Evolutionary conservation across 2,329 filamentous ascomycete species (phyloP).

Genomic region (Fusarium incarnatum): DNA sequence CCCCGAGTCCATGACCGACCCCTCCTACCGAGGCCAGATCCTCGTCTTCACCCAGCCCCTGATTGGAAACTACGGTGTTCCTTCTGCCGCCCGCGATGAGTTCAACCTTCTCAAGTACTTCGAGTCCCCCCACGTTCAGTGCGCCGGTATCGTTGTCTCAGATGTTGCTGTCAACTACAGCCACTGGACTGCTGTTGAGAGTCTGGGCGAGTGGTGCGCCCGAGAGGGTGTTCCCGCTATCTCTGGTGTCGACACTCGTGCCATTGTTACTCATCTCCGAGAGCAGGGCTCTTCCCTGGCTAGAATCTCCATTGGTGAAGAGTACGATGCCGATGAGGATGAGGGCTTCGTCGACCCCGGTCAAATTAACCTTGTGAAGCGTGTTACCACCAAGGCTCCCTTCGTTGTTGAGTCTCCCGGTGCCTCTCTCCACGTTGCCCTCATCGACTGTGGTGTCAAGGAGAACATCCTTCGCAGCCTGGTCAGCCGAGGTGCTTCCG

Average conservation of each 20-base stretch:
- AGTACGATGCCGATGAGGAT: slow-evolving; percentile 98
- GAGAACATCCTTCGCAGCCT: slow-evolving; percentile 98
- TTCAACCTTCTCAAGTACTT: slow-evolving; percentile 97
- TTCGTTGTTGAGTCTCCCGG: slow-evolving; percentile 91
- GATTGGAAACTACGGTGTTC: slow-evolving; percentile 98
- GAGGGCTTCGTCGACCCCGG: slow-evolving; percentile 95
- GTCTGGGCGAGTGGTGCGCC: slow-evolving; percentile 91
- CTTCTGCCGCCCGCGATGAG: slow-evolving; percentile 84
- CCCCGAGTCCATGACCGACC: slow-evolving; percentile 92
- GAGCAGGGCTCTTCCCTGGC: slow-evolving; percentile 97
- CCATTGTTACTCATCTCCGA: slow-evolving; percentile 93
- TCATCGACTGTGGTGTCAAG: slow-evolving; percentile 99
- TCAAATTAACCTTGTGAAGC: slow-evolving; percentile 95
- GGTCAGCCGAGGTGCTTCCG: slow-evolving; percentile 88
- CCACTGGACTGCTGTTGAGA: slow-evolving; percentile 98
- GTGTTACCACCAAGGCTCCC: slow-evolving; percentile 96
- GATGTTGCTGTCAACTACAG: slow-evolving; percentile 95
- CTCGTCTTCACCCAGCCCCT: slow-evolving; percentile 97
- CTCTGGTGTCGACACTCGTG: slow-evolving; percentile 95
- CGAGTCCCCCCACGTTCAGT: slow-evolving; percentile 97
- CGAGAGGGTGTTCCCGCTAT: slow-evolving; percentile 96
- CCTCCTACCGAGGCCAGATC: slow-evolving; percentile 92
- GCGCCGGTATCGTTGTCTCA: slow-evolving; percentile 93
- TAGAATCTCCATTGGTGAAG: slow-evolving; percentile 92
- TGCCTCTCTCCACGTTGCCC: slow-evolving; percentile 88